Base-by-base conservation (phyloP, 2,329 filamentous ascomycete species). In the Arthrinium puccinioides region DNA sequence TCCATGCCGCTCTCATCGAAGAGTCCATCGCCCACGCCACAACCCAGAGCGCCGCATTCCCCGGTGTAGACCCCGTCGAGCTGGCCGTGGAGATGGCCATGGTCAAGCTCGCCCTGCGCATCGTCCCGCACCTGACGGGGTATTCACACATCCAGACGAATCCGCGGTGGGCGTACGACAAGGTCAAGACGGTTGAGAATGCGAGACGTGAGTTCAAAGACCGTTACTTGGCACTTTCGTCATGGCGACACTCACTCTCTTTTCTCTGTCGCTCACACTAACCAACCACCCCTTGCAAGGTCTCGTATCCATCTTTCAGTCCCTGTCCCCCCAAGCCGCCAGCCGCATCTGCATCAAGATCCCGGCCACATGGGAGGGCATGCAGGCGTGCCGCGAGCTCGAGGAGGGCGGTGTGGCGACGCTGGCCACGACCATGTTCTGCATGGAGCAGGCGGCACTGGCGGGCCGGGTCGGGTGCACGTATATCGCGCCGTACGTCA, bases 401-500 rank as follows among this genome's bases (percentile, higher is more conserved):
- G 69, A 81, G 47, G 46, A 52, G 13, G 56, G 63, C 9, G 72
- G 73, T 2, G 71, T 81, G n/a, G 59, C 64, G 2, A 81, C 78
- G 0, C 59, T 82, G 3, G 76, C 74, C 0, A 83, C 79, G 0
- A 79, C 75, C 2, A 60, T 84, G 32, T 83, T 82, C 48, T 73
- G 70, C 29, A 40, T 43, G 41, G 37, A 43, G 30, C 41, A 39
- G 50, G 78, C 76, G 0, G 63, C 64, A 2, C 59, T 80, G 2
- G 78, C 79, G 0, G 70, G 66, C 1, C 69, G 77, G 34, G 72
- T 67, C 0, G 64, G 67, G 4, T 82, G 76, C 46, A 69, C 68
- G 1, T 82, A 81, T 47, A 74, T 83, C 29, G 75, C 78, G 0
- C 79, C 79, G 0, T 83, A 81, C 43, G 73, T 82, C 21, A 81